These are phyloP conservation scores for Eimeria tenella DNA, from an alignment of 169 alveolate species.

Conservation along the genomic window DNA sequence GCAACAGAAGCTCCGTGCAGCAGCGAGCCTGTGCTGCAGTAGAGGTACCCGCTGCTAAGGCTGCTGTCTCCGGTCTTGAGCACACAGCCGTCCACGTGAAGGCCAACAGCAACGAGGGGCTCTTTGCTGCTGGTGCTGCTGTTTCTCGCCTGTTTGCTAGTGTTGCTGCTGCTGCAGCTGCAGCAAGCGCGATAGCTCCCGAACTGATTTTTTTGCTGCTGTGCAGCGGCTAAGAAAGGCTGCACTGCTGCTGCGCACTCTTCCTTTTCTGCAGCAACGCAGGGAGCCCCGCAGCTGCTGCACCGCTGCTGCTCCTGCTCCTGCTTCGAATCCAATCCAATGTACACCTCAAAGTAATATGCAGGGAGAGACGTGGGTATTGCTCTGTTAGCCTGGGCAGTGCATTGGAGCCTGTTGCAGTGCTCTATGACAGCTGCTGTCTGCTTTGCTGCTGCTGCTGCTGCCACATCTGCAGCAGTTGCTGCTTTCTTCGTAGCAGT, in stretches of 20 bases:
- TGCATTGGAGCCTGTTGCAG: slow-evolving; percentile 15
- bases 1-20: slow-evolving; percentile 67
- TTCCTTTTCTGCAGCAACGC: not conserved
- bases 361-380: slow-evolving; percentile 76
- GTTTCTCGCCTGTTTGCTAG: not conserved
- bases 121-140: not conserved
- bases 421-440: slow-evolving; percentile 1
- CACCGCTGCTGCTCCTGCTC: slow-evolving; percentile 31
- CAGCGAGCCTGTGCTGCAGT: slow-evolving; percentile 78
- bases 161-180: slow-evolving; percentile 48
- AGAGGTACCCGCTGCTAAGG: slow-evolving; percentile 80
- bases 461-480: slow-evolving; percentile 45
- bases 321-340: slow-evolving; percentile 13
- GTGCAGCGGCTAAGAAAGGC: not conserved
- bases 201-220: not conserved
- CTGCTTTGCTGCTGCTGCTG: slow-evolving; percentile 45
- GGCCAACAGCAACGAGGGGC: slow-evolving; percentile 75
- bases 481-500: slow-evolving; percentile 19
- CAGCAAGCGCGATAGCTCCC: slow-evolving; percentile 8
- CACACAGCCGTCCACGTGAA: slow-evolving; percentile 80
- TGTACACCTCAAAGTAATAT: slow-evolving; percentile 80
- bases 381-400: slow-evolving; percentile 74
- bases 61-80: slow-evolving; percentile 71
- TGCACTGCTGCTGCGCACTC: slow-evolving; percentile 13
- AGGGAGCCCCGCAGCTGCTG: slow-evolving; percentile 9